Evolutionary conservation across 108 stramenopile genomes (phyloP), one percentile per base, ranked within the genome.

Genomic region (Fistulifera pelliculosa): DNA sequence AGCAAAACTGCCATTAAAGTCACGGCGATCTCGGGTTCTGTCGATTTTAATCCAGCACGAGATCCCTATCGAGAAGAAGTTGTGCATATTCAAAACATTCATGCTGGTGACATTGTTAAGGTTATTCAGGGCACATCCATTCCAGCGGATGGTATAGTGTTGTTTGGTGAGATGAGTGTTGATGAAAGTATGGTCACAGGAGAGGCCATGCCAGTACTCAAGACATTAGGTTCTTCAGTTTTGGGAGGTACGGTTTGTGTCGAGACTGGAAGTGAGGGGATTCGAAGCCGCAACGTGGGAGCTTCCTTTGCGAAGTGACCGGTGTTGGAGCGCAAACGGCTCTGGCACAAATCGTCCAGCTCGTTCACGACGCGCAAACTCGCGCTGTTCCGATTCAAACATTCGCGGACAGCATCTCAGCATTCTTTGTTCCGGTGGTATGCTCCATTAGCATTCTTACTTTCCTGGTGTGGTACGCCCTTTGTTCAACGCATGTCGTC

Each of bases 161-260:
- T 89, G 18, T 50, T 68, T 41, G 98, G 98, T 25, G 63, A 73
- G 27, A 70, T 75, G 21, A 70, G 76, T 18, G 75, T 94, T 13
- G 95, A 98, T 73, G 95, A 97, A 62, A 79, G 77, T 22, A 87
- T 90, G 55, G 70, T 98, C 25, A 91, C 94, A 0, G 97, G 97
- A 13, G 98, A 98, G 60, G 79, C 91, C 1, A 77, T 88, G 52
- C 91, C 93, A 8, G 83, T 90, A 1, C 73, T 85, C 41, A 94
- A 94, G 62, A 60, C 67, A 11, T 43, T 52, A 0, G 85, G 85
- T 1, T 72, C 73, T 23, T 24, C 49, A 2, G 78, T 89, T 0
- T 70, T 78, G 56, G 91, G 91, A 52, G 74, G 84, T 8, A 85
- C 93, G 11, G 62, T 76, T 12, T 70, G 69, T 53, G 43, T 61